Evolutionary conservation across 495 filamentous ascomycete genomes (phyloP).

Genomic region (Daldinia concentrica): DNA sequence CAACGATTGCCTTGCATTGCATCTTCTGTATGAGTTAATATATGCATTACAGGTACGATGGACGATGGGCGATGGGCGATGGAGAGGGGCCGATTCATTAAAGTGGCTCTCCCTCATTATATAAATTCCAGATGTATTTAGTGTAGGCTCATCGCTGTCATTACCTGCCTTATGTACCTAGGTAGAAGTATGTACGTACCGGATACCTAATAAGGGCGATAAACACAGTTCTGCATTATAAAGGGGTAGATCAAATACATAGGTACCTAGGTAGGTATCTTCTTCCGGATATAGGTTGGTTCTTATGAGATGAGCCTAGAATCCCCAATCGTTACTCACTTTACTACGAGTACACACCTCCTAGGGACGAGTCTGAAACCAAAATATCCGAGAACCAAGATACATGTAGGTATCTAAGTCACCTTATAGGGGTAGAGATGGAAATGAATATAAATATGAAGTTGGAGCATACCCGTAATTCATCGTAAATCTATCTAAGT

Average conservation of each 20-base stretch:
- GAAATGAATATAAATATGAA: too few relatives aligned
- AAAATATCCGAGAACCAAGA: not conserved
- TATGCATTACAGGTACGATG: conserved; percentile 15
- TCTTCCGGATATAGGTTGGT: not conserved
- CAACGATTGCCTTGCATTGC: conserved; percentile 30
- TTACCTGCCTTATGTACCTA: too few relatives aligned
- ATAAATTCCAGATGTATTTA: not conserved
- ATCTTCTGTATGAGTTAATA: conserved; percentile 21
- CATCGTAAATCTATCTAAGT: too few relatives aligned
- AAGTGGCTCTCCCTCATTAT: conserved; percentile 5
- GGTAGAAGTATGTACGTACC: not conserved
- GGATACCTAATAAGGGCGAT: not conserved
- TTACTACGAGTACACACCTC: too few relatives aligned
- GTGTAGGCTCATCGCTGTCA: not conserved
- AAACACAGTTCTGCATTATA: conserved; percentile 3
- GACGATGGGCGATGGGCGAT: conserved; percentile 2
- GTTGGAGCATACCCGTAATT: too few relatives aligned
- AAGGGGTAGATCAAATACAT: conserved; percentile 12
- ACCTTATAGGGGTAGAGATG: too few relatives aligned
- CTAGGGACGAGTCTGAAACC: not conserved
- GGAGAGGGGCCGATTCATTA: conserved; percentile 11
- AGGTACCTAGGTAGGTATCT: not conserved
- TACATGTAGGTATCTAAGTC: too few relatives aligned
- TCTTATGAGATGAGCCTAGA: not conserved
- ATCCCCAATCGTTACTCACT: too few relatives aligned